Base-by-base conservation (phyloP, 257 asterid species). In the Ehretia macrophylla region DNA sequence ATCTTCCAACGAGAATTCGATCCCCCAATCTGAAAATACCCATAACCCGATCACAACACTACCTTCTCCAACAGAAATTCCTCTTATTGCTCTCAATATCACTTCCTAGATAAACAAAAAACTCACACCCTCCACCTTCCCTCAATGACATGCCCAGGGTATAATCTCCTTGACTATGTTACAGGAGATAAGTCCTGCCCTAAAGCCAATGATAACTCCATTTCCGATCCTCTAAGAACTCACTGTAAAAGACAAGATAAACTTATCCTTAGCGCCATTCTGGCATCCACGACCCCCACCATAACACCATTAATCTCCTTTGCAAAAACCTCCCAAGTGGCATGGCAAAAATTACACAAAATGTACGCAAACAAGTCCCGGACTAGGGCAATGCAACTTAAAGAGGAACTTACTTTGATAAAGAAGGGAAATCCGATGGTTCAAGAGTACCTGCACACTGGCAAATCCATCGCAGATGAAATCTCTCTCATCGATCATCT, bases 51-150 rank as follows among this genome's bases (percentile, higher is more conserved):
- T 54, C 17, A 9, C 39, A 0, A 54, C 19, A 10, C 58, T 27
- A 54, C 39, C n/a, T 54, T 27, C 14, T 27, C n/a, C 17, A 20
- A 54, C 40, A 21, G 58, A 54, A 0, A 54, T 54, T 23, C 38
- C 58, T 54, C 58, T 20, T 54, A 54, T 54, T 54, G 40, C 58
- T 54, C 58, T 54, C 40, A 22, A 23, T 54, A 54, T 54, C 40
- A 21, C 58, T 5, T 22, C 58, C 5, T 13, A 54, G n/a, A 54
- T 22, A 20, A 54, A 54, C 5, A 10, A 54, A 54, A 54, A 54
- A 54, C 58, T 54, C 40, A 54, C 58, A 54, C 58, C 58, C 10
- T 54, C 58, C 3, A 54, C 38, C 17, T 54, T 54, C 38, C 38
- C 58, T 54, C 40, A 19, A 38, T 38, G 44, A 11, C 44, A 38